These are phyloP conservation scores for Backusella liffmaniae DNA, from an alignment of 192 early-diverging fungal species.

Conservation along the genomic window DNA sequence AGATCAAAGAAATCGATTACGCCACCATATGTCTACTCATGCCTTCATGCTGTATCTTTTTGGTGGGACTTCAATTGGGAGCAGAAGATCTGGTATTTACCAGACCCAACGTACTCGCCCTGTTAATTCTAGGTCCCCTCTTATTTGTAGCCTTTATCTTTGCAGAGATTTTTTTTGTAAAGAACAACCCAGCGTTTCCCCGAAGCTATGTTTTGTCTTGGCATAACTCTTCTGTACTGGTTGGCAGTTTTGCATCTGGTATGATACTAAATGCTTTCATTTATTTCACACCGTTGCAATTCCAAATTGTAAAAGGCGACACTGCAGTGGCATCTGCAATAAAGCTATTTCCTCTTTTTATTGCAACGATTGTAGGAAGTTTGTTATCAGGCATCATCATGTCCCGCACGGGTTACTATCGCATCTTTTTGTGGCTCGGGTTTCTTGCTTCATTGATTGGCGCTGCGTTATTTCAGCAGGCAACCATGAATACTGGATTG, in stretches of 20 bases:
- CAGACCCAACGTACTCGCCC: slow-evolving; percentile 48
- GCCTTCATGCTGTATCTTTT: slow-evolving; percentile 28
- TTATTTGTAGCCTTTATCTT: slow-evolving; percentile 47
- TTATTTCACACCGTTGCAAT: slow-evolving; percentile 75
- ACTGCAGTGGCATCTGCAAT: slow-evolving; percentile 74
- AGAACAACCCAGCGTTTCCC: slow-evolving; percentile 68
- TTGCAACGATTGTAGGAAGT: slow-evolving; percentile 60
- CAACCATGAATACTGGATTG: slow-evolving; percentile 39
- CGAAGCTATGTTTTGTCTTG: slow-evolving; percentile 55
- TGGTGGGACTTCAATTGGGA: slow-evolving; percentile 67
- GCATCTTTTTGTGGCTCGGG: slow-evolving; percentile 65
- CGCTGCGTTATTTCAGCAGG: slow-evolving; percentile 52
- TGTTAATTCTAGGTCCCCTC: slow-evolving; percentile 52
- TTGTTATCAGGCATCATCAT: slow-evolving; percentile 64
- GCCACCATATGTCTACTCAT: neutral
- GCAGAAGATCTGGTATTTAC: slow-evolving; percentile 69
- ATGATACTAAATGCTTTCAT: slow-evolving; percentile 29
- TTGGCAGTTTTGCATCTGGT: slow-evolving; percentile 35
- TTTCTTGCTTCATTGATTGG: slow-evolving; percentile 56
- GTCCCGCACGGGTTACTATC: slow-evolving; percentile 60
- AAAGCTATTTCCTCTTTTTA: slow-evolving; percentile 69
- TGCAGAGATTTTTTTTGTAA: slow-evolving; percentile 59
- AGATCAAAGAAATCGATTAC: neutral
- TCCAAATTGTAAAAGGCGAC: slow-evolving; percentile 68
- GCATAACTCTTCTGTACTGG: slow-evolving; percentile 41